Evolutionary conservation across 495 filamentous ascomycete species (phyloP), one percentile per base, ranked within the genome.

Genomic region (Endocarpon pusillum): DNA sequence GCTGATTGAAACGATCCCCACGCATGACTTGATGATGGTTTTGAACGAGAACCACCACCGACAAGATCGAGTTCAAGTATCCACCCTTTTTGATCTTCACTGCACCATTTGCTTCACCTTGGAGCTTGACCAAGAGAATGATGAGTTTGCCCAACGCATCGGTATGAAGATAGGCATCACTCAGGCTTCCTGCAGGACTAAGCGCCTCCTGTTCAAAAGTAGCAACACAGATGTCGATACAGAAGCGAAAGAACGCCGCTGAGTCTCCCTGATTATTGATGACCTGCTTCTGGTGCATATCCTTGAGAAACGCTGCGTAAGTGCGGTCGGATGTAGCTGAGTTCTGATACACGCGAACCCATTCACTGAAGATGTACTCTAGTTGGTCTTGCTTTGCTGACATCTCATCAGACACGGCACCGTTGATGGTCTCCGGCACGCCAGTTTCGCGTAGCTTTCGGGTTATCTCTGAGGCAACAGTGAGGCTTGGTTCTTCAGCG

Each of bases 321-420:
- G 77, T 66, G 44, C 78, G 81, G 19, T 84, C 78, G 8, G 71
- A 71, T 0, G 74, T 71, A 40, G 71, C 67, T 7, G 68, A 64
- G 32, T 80, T 77, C 52, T 78, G 72, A 59, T 73, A 84, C 11
- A 96, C 66, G 24, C 75, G 71, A 36, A 84, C 67, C 89, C 89
- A 99, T 51, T 96, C 89, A 7, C 77, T 80, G 49, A 99, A 93
- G 26, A 92, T 66, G 47, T 96, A 96, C 44, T 91, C 79, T 57
- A 94, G 71, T 43, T 93, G 86, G 34, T 87, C 78, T 28, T 71
- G 69, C 44, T 73, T 73, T 10, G 63, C 51, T 35, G 57, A 43
- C 16, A 70, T 54, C 34, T 58, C 58, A 33, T 71, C 66, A 37
- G 57, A 65, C 24, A 61, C 48, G 22, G 57, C 54, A 29, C 55